Conservation (phyloP, 108 stramenopile species). For the Parmales sp. region DNA sequence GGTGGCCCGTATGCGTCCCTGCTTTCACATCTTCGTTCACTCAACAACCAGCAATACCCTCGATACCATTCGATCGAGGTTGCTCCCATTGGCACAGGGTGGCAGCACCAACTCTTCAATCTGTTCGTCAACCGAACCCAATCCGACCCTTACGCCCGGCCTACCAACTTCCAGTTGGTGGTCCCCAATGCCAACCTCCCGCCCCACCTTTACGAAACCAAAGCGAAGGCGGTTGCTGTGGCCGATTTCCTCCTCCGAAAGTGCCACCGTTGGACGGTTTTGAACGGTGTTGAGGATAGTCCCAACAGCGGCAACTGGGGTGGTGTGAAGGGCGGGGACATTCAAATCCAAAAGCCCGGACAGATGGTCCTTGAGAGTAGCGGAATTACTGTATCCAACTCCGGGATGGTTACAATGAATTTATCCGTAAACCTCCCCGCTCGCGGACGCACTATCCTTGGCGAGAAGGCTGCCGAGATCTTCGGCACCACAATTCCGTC, state of each 20-base stretch:
- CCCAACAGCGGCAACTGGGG: slow-evolving; percentile 47
- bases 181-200: slow-evolving; percentile 66
- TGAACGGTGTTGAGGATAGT: slow-evolving; percentile 63
- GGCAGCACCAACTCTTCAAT: slow-evolving; percentile 42
- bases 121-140: slow-evolving; percentile 74
- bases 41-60: slow-evolving; percentile 72
- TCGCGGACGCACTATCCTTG: slow-evolving; percentile 73
- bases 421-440: slow-evolving; percentile 89
- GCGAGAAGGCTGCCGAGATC: slow-evolving; percentile 63
- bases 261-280: slow-evolving; percentile 44
- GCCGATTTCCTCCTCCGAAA: slow-evolving; percentile 69
- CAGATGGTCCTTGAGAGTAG: slow-evolving; percentile 84
- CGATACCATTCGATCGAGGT: slow-evolving; percentile 79
- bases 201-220: slow-evolving; percentile 48
- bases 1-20: slow-evolving; percentile 61
- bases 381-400: slow-evolving; percentile 47
- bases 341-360: slow-evolving; percentile 67
- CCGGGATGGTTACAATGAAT: slow-evolving; percentile 62
- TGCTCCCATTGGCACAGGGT: slow-evolving; percentile 43
- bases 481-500: slow-evolving; percentile 54
- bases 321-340: slow-evolving; percentile 81
- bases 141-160: slow-evolving; percentile 85
- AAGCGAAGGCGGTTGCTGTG: slow-evolving; percentile 54
- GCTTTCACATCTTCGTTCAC: slow-evolving; percentile 37
- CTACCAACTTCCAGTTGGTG: slow-evolving; percentile 70